Base-by-base conservation (phyloP, 1,139 yeast genomes). In the Candida pseudoviswanathii region DNA sequence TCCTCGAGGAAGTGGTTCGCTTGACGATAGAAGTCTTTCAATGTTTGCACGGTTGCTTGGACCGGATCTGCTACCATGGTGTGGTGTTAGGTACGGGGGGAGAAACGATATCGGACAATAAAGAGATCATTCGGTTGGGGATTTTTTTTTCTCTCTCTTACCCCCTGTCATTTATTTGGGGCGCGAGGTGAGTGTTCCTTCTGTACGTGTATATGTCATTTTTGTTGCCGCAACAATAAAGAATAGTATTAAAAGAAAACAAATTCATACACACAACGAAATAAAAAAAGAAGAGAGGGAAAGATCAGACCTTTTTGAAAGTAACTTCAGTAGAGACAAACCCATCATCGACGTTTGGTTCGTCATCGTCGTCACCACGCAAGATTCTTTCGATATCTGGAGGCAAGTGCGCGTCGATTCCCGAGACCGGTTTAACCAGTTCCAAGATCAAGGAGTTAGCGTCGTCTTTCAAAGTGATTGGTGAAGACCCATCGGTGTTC, bases 31-130 rank as follows among this genome's bases (percentile, higher is more conserved):
- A 61, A 58, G 32, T 63, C 57, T 45, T 57, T 63, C 31, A 74
- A 58, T 2, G 74, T 61, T 38, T 62, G 68, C 10, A 73, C 49
- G 0, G 78, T 72, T 6, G 76, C 78, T 53, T 63, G 72, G 9
- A 75, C 79, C 5, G 80, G 80, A 58, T 75, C 80, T 1, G 79
- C 79, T 9, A 74, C 80, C 80, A 75, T 75, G 25, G 22, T 39
- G 34, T 25, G n/a, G 5, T 3, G 5, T 8, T 38, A 22, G 37
- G 16, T 38, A 6, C 46, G 44, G 33, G 9, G 5, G 32, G 38
- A 9, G 30, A 37, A 39, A 16, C 7, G 8, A 21, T 10, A 29
- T 30, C 22, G 21, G 32, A 32, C 24, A 31, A 37, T 6, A 26
- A 24, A 31, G 11, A 32, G 37, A 32, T 32, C 38, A 32, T n/a